These are phyloP conservation scores for Hirsutella minnesotensis DNA, from an alignment of 2,329 filamentous ascomycete species.

Conservation along the genomic window DNA sequence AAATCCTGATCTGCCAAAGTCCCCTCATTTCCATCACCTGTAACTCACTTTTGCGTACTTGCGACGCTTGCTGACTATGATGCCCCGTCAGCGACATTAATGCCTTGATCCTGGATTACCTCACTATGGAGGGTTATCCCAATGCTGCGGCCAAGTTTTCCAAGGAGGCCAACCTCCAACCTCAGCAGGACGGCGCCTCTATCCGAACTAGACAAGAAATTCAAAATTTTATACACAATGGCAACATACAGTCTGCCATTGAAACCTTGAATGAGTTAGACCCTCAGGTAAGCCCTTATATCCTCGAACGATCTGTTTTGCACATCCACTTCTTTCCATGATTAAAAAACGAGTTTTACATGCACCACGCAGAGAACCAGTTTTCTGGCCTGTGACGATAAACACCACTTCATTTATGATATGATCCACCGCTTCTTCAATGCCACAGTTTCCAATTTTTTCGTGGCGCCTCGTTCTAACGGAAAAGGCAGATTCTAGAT, in stretches of 20 bases:
- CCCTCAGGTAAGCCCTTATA: slow-evolving; percentile 61
- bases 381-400: slow-evolving; percentile 78
- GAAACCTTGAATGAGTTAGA: slow-evolving; percentile 81
- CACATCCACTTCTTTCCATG: slow-evolving; percentile 39
- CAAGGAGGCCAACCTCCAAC: slow-evolving; percentile 77
- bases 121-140: slow-evolving; percentile 91
- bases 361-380: slow-evolving; percentile 98
- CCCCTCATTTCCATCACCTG: slow-evolving; percentile 4
- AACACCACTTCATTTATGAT: slow-evolving; percentile 49
- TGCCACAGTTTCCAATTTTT: too few relatives aligned
- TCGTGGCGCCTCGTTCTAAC: slow-evolving; percentile 4
- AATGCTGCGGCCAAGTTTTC: slow-evolving; percentile 89
- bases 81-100: slow-evolving; percentile 70
- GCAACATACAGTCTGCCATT: slow-evolving; percentile 77
- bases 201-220: slow-evolving; percentile 75
- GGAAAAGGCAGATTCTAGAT: slow-evolving; percentile 65
- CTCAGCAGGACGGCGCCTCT: slow-evolving; percentile 57
- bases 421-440: too few relatives aligned
- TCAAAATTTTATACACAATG: slow-evolving; percentile 71
- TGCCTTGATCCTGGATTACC: slow-evolving; percentile 87
- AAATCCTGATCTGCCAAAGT: slow-evolving; percentile 40
- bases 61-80: slow-evolving; percentile 12
- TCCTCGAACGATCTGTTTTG: background rate
- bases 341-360: slow-evolving; percentile 89
- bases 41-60: background rate